phyloP scores from a whole-genome alignment of 441 rosid species.

The Erodium texanum region DNA sequence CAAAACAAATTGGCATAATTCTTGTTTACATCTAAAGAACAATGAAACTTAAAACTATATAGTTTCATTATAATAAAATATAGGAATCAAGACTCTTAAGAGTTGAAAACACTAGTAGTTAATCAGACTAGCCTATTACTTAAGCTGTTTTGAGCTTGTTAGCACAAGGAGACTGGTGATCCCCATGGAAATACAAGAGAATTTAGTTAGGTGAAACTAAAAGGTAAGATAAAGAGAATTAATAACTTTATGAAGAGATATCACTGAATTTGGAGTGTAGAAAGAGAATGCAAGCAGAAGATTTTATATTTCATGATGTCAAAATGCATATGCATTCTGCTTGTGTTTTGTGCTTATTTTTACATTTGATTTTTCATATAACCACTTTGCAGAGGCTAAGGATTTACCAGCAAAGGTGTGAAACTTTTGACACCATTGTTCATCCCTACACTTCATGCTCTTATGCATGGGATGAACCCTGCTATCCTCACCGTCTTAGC shows the following conservation, averaged over 20 bases:
- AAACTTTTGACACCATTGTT: conserved; percentile 71
- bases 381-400: conserved; percentile 53
- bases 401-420: conserved; percentile 84
- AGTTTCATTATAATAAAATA: no score
- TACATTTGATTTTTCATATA: conserved; percentile 16
- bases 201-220: background rate
- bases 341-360: conserved; percentile 8
- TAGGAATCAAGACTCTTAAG: no score
- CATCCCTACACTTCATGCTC: conserved; percentile 75
- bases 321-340: background rate
- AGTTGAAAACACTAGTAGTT: no score
- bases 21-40: no score
- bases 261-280: background rate
- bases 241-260: background rate
- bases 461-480: conserved; percentile 99
- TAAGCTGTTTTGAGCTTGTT: background rate
- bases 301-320: background rate
- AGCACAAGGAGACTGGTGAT: background rate
- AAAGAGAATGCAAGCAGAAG: background rate
- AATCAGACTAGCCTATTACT: no score
- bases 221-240: background rate
- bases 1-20: no score
- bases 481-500: conserved; percentile 78
- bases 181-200: background rate
- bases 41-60: no score